A percentile compares a stretch with the other conserved stretches of the same genome.
Evolutionary conservation across 345 rosid genomes (phyloP).

Genomic region (Heritiera fomes): DNA sequence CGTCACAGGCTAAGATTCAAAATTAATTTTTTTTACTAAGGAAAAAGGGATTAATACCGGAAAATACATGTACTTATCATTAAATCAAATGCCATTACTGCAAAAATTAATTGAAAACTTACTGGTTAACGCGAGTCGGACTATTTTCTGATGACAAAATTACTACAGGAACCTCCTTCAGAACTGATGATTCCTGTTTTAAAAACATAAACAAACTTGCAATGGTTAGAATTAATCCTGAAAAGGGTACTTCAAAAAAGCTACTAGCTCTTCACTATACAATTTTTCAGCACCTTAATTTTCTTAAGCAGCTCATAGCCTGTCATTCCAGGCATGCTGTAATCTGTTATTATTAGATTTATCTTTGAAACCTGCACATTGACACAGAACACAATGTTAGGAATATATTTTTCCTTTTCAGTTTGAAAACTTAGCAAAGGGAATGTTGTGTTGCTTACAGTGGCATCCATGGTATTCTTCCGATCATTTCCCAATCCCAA

Average conservation of each 20-base stretch:
- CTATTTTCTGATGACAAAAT: slow-evolving; percentile 83
- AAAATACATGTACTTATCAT: too few species aligned
- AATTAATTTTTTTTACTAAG: too few species aligned
- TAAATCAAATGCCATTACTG: background rate
- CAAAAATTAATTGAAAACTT: slow-evolving; percentile 14
- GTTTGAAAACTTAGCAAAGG: background rate
- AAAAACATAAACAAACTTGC: background rate
- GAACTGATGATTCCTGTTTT: slow-evolving; percentile 62
- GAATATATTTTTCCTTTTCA: background rate
- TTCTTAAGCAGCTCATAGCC: slow-evolving; percentile 82
- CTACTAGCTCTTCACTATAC: background rate
- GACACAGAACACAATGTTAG: background rate
- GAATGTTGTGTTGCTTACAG: slow-evolving; percentile 17
- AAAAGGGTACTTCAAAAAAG: background rate
- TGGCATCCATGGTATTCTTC: slow-evolving; percentile 15
- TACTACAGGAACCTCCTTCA: slow-evolving; percentile 84
- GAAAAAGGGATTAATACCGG: too few species aligned
- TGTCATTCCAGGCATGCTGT: slow-evolving; percentile 94
- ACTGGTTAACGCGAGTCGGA: slow-evolving; percentile 71
- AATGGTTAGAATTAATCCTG: background rate
- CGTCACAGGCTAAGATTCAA: too few species aligned
- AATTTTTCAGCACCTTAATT: slow-evolving; percentile 54
- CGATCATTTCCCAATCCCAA: slow-evolving; percentile 57
- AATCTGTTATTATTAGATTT: slow-evolving; percentile 77
- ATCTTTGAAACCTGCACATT: slow-evolving; percentile 55